Conservation (phyloP, 2,329 filamentous ascomycete genomes). For the Aureobasidium sp. region DNA sequence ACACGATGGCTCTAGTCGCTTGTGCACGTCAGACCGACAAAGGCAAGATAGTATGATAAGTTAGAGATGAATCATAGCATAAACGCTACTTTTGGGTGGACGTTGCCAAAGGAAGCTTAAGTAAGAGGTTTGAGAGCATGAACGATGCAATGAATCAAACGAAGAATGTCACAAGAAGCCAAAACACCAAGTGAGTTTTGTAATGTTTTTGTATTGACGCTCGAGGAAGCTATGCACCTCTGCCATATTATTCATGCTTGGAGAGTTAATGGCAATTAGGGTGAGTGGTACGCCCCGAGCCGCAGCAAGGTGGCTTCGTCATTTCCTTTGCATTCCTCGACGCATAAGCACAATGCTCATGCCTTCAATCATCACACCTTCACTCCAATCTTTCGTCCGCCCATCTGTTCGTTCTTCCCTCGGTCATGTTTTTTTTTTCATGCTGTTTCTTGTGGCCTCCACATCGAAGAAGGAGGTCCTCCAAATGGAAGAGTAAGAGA, state of each 20-base stretch:
- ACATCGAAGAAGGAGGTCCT: background rate
- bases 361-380: background rate
- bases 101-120: no score
- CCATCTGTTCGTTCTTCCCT: background rate
- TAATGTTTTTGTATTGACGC: constrained; percentile 1
- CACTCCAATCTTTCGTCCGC: background rate
- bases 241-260: constrained; percentile 1
- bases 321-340: constrained; percentile 2
- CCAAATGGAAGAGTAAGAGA: background rate
- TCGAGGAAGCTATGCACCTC: constrained; percentile 2
- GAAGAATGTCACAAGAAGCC: background rate
- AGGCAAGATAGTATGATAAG: no score
- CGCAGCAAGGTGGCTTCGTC: background rate
- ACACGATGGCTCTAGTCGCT: no score
- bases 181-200: background rate
- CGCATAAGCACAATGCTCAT: background rate
- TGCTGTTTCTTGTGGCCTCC: background rate
- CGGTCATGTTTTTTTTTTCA: background rate
- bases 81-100: no score
- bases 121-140: no score
- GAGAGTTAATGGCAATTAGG: background rate
- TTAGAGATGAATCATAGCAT: no score
- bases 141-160: background rate
- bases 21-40: no score
- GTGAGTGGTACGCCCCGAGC: background rate